Conservation (phyloP, 768 basidiomycete species). For the Tulasnella sp. region DNA sequence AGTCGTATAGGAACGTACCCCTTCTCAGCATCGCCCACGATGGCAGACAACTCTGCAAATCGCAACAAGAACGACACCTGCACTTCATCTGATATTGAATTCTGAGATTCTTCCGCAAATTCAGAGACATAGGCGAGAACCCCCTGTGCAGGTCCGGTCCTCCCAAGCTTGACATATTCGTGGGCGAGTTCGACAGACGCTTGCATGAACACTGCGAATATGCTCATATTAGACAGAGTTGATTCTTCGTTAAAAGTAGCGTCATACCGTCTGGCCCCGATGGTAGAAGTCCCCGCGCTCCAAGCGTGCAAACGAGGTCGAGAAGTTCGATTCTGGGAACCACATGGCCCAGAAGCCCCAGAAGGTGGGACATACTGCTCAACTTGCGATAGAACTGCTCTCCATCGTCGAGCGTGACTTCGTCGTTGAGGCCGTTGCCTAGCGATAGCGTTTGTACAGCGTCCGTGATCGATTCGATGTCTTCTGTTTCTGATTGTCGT, state of each 20-base stretch:
- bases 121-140: constrained; percentile 47
- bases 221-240: neutral
- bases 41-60: constrained; percentile 4
- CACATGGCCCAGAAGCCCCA: constrained; percentile 58
- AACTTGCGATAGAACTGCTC: constrained; percentile 8
- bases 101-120: constrained; percentile 18
- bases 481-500: constrained; percentile 24
- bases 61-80: constrained; percentile 26
- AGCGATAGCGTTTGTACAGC: neutral
- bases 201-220: constrained; percentile 42
- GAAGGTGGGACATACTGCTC: constrained; percentile 51
- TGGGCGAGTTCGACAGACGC: constrained; percentile 63
- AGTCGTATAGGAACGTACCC: neutral
- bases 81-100: constrained; percentile 41
- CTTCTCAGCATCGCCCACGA: constrained; percentile 16
- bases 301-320: constrained; percentile 50
- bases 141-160: constrained; percentile 48
- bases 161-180: constrained; percentile 73
- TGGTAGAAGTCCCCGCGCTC: constrained; percentile 37
- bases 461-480: neutral
- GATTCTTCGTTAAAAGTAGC: neutral
- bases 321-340: constrained; percentile 59
- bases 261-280: constrained; percentile 39
- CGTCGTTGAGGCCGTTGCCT: neutral
- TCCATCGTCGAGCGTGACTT: constrained; percentile 13